Evolutionary conservation across 1,284 basidiomycete genomes (phyloP).

Genomic region (Leccinum pachyderme): DNA sequence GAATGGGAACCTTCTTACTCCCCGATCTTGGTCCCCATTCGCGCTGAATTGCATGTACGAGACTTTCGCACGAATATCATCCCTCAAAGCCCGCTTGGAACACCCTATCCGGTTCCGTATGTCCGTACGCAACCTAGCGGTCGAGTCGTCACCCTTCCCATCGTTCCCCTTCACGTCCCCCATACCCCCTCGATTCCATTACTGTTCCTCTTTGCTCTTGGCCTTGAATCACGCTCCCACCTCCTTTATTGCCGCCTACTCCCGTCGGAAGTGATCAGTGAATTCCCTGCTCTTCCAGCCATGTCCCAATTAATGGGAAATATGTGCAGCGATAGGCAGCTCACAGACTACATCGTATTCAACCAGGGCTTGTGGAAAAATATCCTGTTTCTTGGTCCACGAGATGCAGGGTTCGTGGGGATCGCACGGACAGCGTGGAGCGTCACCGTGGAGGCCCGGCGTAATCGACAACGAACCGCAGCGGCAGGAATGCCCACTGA

Average conservation of each 20-base stretch:
- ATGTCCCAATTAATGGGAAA: slow-evolving; percentile 48
- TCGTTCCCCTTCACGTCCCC: slow-evolving; percentile 33
- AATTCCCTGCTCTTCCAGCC: slow-evolving; percentile 50
- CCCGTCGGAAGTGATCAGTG: slow-evolving; percentile 39
- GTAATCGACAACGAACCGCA: slow-evolving; percentile 25
- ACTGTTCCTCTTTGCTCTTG: slow-evolving; percentile 32
- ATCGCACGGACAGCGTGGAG: slow-evolving; percentile 43
- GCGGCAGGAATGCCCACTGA: slow-evolving; percentile 13
- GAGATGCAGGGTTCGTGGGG: slow-evolving; percentile 36
- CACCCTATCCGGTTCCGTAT: slow-evolving; percentile 35
- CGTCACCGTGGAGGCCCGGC: slow-evolving; percentile 42
- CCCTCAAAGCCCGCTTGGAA: slow-evolving; percentile 31
- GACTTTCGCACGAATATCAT: slow-evolving; percentile 43
- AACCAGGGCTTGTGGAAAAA: slow-evolving; percentile 48
- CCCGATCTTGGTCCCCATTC: slow-evolving; percentile 48
- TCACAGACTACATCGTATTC: slow-evolving; percentile 31
- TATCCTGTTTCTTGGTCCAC: slow-evolving; percentile 38
- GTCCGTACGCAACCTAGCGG: slow-evolving; percentile 8
- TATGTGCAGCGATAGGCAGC: slow-evolving; percentile 30
- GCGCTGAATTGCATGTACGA: slow-evolving; percentile 38
- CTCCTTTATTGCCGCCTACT: slow-evolving; percentile 40
- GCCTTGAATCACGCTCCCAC: slow-evolving; percentile 33
- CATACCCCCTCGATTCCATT: slow-evolving; percentile 35
- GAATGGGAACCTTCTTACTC: slow-evolving; percentile 35
- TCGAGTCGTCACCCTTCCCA: slow-evolving; percentile 30